Conservation (phyloP, 176 grass and related monocot species). For the Oryza officinalis region DNA sequence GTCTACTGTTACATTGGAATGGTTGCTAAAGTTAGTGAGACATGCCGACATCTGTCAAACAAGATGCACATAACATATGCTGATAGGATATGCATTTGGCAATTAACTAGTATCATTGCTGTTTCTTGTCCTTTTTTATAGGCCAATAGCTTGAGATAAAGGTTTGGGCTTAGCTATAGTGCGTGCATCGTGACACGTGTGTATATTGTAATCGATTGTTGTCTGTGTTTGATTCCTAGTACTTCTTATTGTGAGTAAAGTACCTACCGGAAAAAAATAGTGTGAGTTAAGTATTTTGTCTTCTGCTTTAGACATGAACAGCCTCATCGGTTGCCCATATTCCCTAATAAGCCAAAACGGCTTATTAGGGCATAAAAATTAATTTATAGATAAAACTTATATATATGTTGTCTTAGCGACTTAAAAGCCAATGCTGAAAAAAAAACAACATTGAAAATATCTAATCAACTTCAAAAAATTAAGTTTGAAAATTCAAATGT, state of each 20-base stretch:
- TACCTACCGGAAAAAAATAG: too few species aligned
- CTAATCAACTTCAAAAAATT: too few species aligned
- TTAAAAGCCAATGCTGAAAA: too few species aligned
- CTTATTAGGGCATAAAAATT: too few species aligned
- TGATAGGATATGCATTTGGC: slow-evolving; percentile 6
- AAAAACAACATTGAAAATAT: too few species aligned
- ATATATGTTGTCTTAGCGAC: too few species aligned
- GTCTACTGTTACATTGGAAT: slow-evolving; percentile 32
- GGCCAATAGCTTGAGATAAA: not conserved
- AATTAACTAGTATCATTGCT: not conserved
- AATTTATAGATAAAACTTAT: too few species aligned
- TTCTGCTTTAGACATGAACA: not conserved
- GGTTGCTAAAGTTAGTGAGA: not conserved
- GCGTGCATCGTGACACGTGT: not conserved
- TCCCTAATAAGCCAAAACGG: too few species aligned
- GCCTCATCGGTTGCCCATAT: too few species aligned
- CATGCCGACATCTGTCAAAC: not conserved
- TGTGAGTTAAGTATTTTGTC: not conserved
- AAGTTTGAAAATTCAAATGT: too few species aligned
- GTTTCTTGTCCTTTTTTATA: not conserved
- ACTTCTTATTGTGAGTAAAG: not conserved
- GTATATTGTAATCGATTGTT: not conserved
- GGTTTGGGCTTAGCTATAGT: not conserved
- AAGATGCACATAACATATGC: not conserved
- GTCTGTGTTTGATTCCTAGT: not conserved